Evolutionary conservation across 2,329 filamentous ascomycete genomes (phyloP).

Genomic region (Paracorniculantispora psalliotae): DNA sequence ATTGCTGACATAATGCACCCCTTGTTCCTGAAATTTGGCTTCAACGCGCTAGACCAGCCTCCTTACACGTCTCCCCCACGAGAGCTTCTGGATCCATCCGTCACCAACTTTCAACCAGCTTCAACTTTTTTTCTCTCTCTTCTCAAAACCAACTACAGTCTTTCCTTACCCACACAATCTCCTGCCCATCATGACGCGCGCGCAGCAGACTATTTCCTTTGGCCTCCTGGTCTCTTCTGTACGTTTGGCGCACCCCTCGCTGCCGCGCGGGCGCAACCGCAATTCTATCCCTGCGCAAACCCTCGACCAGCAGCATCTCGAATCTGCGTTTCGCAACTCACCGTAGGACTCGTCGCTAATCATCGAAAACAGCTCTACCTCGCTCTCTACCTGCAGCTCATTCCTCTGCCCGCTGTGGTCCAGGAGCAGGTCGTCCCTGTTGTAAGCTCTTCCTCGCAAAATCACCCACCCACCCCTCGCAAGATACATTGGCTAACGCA

Average conservation of each 20-base stretch:
- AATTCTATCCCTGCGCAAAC: background rate
- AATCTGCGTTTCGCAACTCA: background rate
- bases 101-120: background rate
- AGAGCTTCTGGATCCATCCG: background rate
- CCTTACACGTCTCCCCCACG: conserved; percentile 9
- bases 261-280: background rate
- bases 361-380: conserved; percentile 69
- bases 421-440: conserved; percentile 85
- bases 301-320: background rate
- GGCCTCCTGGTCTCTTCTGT: conserved; percentile 84
- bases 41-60: conserved; percentile 14
- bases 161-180: conserved; percentile 3
- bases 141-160: conserved; percentile 12
- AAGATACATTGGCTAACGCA: background rate
- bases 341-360: conserved; percentile 16
- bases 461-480: background rate
- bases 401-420: conserved; percentile 72
- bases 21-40: conserved; percentile 11
- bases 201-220: conserved; percentile 85
- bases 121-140: background rate
- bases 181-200: conserved; percentile 78
- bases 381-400: conserved; percentile 74
- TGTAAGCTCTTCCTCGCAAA: conserved; percentile 49
- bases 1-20: conserved; percentile 14
- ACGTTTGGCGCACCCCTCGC: conserved; percentile 23